Base-by-base conservation (phyloP, 1,139 yeast genomes). In the Lodderomyces metapsilosis region DNA sequence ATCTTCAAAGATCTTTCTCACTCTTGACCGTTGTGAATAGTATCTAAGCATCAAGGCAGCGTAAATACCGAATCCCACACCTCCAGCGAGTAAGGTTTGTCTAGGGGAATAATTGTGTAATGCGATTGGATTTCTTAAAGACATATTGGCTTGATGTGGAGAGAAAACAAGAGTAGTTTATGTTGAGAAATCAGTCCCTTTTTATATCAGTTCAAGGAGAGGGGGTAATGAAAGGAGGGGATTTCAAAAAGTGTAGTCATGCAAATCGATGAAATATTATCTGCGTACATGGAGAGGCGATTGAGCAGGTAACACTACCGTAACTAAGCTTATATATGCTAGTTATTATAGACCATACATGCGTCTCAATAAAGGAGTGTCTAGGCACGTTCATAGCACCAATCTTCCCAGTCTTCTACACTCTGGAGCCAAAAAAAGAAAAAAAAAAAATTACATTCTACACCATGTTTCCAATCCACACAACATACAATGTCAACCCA, bases 121-220 rank as follows among this genome's bases (percentile, higher is more conserved):
- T 13, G 30, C 31, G n/a, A 38, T 21, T 16, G 41, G 41, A 32
- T 38, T 38, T 33, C 41, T n/a, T 16, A 38, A 31, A 2, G 41
- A 33, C 41, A 38, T 38, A 17, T 16, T 30, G n/a, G n/a, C n/a
- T n/a, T n/a, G n/a, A n/a, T 15, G 5, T 23, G 12, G 18, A 13
- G 5, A 18, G 20, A 6, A 10, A 27, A 27, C 9, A 27, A 15
- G 32, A 27, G 32, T 6, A 11, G 5, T 31, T 31, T n/a, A 5
- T 5, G n/a, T 7, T 5, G 23, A 21, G 23, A 21, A 21, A 21
- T 5, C 8, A 5, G 23, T 21, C 23, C 23, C 22, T 25, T 33
- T 33, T 33, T 33, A 20, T 33, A 33, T 17, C 18, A 15, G 4
- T 20, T 20, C 16, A 4, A 25, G n/a, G 4, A 12, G 16, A n/a